A percentile compares a stretch with the other conserved stretches of the same genome.
phyloP scores from a whole-genome alignment of 2,329 filamentous ascomycete species.

The Metarhizium guizhouense region DNA sequence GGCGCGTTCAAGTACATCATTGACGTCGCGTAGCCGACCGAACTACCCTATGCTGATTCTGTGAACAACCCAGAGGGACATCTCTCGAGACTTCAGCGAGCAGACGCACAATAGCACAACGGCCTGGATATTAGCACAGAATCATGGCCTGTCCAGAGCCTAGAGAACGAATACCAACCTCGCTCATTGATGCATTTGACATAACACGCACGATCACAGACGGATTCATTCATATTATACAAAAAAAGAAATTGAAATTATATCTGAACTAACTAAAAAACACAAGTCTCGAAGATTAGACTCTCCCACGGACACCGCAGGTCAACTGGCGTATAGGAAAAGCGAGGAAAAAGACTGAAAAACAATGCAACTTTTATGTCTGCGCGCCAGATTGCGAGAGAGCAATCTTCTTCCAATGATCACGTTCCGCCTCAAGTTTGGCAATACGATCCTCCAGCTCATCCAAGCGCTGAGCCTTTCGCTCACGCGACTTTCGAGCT shows the following conservation, averaged over 20 bases:
- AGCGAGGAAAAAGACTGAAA: not conserved
- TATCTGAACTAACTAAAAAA: not conserved
- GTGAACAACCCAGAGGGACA: too few species aligned
- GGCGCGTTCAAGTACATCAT: too few species aligned
- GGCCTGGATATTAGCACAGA: too few species aligned
- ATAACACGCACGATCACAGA: too few species aligned
- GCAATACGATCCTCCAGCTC: conserved; percentile 66
- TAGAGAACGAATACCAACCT: too few species aligned
- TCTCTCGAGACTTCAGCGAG: too few species aligned
- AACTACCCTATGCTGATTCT: too few species aligned
- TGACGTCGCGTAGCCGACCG: too few species aligned
- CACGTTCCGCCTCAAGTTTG: conserved; percentile 57
- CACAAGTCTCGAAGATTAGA: not conserved
- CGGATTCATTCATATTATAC: too few species aligned
- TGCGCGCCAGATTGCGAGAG: conserved; percentile 22
- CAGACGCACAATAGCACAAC: too few species aligned
- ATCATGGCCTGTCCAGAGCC: too few species aligned
- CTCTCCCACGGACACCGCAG: not conserved
- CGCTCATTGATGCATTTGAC: too few species aligned
- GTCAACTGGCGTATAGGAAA: not conserved
- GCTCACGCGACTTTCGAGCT: conserved; percentile 83
- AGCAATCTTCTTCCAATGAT: conserved; percentile 55
- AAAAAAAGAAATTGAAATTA: not conserved
- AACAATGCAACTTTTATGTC: conserved; percentile 2
- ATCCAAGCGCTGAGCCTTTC: conserved; percentile 70